phyloP scores from a whole-genome alignment of 2,329 filamentous ascomycete species.

The Phyllosticta capitalensis region DNA sequence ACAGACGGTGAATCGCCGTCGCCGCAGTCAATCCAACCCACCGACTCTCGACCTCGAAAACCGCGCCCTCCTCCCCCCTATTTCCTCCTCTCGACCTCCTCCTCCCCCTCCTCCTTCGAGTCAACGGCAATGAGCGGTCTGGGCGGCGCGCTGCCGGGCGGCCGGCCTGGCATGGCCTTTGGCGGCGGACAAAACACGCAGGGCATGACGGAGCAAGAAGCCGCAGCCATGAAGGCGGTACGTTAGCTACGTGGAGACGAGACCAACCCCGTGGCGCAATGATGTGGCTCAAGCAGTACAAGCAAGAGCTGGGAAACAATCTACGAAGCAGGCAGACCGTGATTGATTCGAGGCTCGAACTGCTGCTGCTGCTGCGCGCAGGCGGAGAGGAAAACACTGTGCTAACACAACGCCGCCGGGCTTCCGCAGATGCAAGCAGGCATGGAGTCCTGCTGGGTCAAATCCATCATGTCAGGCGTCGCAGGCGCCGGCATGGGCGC shows the following conservation, averaged over 20 bases:
- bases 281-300: not conserved
- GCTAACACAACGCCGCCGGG: constrained; percentile 7
- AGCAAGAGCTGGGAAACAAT: not conserved
- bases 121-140: not conserved
- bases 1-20: not conserved
- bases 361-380: not conserved
- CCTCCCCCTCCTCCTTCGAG: not conserved
- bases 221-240: constrained; percentile 40
- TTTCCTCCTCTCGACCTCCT: not conserved
- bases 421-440: constrained; percentile 58
- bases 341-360: not conserved
- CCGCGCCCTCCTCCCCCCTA: not conserved
- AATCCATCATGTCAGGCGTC: constrained; percentile 79
- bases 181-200: constrained; percentile 4
- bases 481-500: constrained; percentile 94
- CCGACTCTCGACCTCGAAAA: not conserved
- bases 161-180: constrained; percentile 3
- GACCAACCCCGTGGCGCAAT: not conserved
- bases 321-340: too few species aligned
- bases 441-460: constrained; percentile 89
- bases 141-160: constrained; percentile 4
- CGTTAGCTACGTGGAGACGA: constrained; percentile 6
- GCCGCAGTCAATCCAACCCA: too few species aligned
- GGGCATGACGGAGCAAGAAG: constrained; percentile 35
- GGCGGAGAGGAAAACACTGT: not conserved